Evolutionary conservation across 768 basidiomycete species (phyloP), one percentile per base, ranked within the genome.

Genomic region (Xerocomellus chrysenteron): DNA sequence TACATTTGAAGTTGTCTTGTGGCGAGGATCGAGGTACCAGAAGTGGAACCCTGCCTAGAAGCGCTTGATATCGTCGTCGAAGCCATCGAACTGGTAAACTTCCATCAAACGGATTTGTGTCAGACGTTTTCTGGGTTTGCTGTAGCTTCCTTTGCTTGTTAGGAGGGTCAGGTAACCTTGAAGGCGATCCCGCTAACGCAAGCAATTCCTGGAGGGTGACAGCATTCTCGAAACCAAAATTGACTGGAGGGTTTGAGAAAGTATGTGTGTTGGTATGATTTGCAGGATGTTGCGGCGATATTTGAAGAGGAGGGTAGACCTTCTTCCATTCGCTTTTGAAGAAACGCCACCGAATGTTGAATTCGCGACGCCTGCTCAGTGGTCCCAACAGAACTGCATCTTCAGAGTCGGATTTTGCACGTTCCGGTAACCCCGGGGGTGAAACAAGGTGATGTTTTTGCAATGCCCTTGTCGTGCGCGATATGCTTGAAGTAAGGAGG

Each of bases 361-460:
- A 77, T 67, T 90, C 82, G 43, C 90, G 81, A 36, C 90, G 82
- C 65, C 82, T 88, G 75, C 87, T 88, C 42, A 91, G 74, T 11
- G 78, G 81, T 3, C 89, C 90, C 35, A 88, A 72, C 4, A 87
- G 61, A 30, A 68, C 68, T 2, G 84, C 83, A 51, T 88, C 86
- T 54, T 81, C 75, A 10, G 87, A 86, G 3, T 68, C 58, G 19
- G 82, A 80, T 58, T 85, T 71, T 32, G 83, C 84, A 21, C 82
- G 81, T n/a, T 67, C 61, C 2, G 87, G 85, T 24, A 91, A 72
- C 5, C 67, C 77, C 2, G 83, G 81, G 1, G 90, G 90, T 11
- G 64, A 68, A 9, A 56, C 51, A 39, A 91, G 66, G 41, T 78
- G 71, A 12, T 65, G 67, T 5, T 59, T 65, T 17, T 68, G 69